These are phyloP conservation scores for Eucalyptus pauciflora DNA, from an alignment of 345 rosid genomes.

Conservation along the genomic window DNA sequence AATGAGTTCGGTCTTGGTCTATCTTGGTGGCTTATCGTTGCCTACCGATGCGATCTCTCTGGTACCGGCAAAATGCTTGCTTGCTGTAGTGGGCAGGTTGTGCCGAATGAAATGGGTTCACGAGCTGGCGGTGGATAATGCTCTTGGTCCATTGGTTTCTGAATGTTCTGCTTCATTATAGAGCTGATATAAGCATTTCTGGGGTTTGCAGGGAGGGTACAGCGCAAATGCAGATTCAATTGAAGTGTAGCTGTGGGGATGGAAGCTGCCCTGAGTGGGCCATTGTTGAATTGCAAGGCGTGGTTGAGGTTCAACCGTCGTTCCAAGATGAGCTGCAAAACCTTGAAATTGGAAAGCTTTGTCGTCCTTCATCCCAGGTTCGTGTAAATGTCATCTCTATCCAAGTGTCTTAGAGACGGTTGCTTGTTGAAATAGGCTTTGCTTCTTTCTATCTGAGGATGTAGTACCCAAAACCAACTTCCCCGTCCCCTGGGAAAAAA, in stretches of 20 bases:
- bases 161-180: neutral
- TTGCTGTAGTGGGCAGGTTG: neutral
- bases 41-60: neutral
- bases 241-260: slow-evolving; percentile 69
- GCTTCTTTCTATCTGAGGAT: neutral
- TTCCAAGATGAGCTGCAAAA: slow-evolving; percentile 49
- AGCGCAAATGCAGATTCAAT: slow-evolving; percentile 55
- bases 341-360: slow-evolving; percentile 71
- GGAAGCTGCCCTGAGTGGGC: slow-evolving; percentile 83
- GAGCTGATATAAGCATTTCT: neutral
- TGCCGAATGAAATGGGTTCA: neutral
- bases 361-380: slow-evolving; percentile 74
- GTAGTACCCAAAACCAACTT: neutral
- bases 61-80: neutral
- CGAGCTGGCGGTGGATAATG: neutral
- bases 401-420: neutral
- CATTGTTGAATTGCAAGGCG: slow-evolving; percentile 82
- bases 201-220: neutral
- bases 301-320: slow-evolving; percentile 53
- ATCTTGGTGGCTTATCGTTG: neutral
- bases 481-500: neutral
- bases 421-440: neutral
- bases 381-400: neutral
- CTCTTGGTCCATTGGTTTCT: neutral
- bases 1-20: neutral